Evolutionary conservation across 2,329 filamentous ascomycete species (phyloP).

Genomic region (Alternaria panax): DNA sequence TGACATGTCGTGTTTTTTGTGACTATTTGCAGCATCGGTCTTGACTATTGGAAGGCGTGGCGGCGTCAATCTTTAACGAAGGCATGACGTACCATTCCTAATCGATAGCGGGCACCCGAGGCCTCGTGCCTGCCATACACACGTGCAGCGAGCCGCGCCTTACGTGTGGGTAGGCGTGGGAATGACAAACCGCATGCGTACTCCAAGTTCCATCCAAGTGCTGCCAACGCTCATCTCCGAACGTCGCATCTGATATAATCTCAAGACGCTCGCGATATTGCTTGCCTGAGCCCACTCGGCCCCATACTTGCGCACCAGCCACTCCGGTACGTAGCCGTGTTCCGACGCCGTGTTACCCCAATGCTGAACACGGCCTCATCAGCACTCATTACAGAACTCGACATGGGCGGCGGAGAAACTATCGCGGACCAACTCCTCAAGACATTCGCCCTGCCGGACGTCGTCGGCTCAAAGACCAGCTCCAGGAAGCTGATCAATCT

Average conservation of each 20-base stretch:
- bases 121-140: conserved; percentile 4
- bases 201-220: not conserved
- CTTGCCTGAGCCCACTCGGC: conserved; percentile 1
- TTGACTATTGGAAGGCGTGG: not conserved
- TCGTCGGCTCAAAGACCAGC: conserved; percentile 38
- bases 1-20: conserved; percentile 1
- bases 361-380: conserved; percentile 17
- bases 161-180: not conserved
- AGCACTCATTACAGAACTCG: conserved; percentile 25
- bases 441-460: conserved; percentile 39
- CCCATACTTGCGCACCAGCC: conserved; percentile 18
- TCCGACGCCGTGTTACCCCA: conserved; percentile 13
- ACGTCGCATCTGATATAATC: conserved; percentile 22
- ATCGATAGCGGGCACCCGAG: conserved; percentile 14
- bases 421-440: conserved; percentile 19
- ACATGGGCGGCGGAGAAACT: conserved; percentile 17
- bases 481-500: conserved; percentile 48
- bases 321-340: conserved; percentile 11
- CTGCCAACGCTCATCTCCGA: not conserved
- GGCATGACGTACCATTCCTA: conserved; percentile 15
- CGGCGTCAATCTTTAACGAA: conserved; percentile 10
- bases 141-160: conserved; percentile 7
- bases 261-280: conserved; percentile 1
- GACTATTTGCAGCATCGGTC: not conserved
- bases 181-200: not conserved